Conservation (phyloP, 306 rosid genomes). For the Vigna angularis region DNA sequence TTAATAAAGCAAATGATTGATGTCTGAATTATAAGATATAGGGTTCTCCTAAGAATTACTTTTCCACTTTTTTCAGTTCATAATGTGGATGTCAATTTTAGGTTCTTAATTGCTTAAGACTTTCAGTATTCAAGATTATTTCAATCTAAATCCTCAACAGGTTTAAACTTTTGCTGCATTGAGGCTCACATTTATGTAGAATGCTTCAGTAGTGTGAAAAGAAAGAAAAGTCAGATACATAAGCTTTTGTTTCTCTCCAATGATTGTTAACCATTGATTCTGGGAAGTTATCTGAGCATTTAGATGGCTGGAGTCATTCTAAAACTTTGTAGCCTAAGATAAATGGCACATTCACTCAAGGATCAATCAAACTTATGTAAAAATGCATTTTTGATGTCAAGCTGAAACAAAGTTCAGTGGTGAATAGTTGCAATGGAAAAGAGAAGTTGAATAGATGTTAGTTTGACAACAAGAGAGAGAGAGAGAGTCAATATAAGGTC, state of each 20-base stretch:
- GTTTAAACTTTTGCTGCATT: background rate
- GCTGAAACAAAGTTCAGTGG: too few species aligned
- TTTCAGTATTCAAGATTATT: slow-evolving; percentile 22
- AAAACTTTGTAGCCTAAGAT: slow-evolving; percentile 19
- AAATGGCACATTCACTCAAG: background rate
- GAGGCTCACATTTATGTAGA: slow-evolving; percentile 16
- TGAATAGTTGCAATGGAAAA: too few species aligned
- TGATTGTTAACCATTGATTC: slow-evolving; percentile 11
- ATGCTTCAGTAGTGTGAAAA: background rate
- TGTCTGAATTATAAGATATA: slow-evolving; percentile 12
- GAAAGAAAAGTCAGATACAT: slow-evolving; percentile 5
- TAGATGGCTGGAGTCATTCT: slow-evolving; percentile 4
- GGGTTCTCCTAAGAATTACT: slow-evolving; percentile 24
- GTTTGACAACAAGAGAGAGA: too few species aligned
- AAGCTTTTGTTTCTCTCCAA: slow-evolving; percentile 3
- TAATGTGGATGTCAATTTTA: background rate
- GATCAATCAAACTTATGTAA: background rate
- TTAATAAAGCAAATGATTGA: slow-evolving; percentile 1
- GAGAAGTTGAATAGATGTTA: too few species aligned
- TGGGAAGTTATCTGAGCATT: slow-evolving; percentile 1
- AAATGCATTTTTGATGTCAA: too few species aligned
- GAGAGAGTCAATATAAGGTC: too few species aligned
- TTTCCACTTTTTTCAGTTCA: slow-evolving; percentile 23
- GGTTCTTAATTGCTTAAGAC: background rate
- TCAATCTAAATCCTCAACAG: background rate